A percentile compares a stretch with the other conserved stretches of the same genome.
These are phyloP conservation scores for Thalassiosira exigua DNA, from an alignment of 352 stramenopile species.

Conservation along the genomic window DNA sequence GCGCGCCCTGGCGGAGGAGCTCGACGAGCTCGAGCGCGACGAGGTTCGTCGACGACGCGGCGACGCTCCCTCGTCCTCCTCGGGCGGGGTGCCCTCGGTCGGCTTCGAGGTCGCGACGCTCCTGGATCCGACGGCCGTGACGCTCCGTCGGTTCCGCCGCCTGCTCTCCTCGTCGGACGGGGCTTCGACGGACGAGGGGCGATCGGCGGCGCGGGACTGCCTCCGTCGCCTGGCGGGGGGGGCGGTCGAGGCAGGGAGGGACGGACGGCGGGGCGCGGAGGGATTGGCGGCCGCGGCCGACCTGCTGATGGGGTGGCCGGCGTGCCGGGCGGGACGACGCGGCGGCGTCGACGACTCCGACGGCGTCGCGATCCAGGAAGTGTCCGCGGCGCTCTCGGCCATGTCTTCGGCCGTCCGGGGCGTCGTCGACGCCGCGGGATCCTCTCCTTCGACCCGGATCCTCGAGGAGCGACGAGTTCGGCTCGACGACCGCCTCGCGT, in stretches of 20 bases:
- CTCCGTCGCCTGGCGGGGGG: constrained; percentile 46
- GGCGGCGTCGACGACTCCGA: neutral
- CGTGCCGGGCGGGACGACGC: constrained; percentile 13
- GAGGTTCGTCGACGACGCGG: neutral
- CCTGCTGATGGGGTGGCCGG: constrained; percentile 59
- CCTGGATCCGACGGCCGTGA: constrained; percentile 51
- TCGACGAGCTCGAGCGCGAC: neutral
- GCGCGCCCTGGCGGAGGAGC: constrained; percentile 14
- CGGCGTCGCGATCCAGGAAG: constrained; percentile 41
- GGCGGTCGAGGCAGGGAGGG: constrained; percentile 37
- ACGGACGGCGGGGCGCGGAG: constrained; percentile 33
- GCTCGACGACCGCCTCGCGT: constrained; percentile 55
- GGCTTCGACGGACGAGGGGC: constrained; percentile 13
- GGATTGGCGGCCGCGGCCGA: constrained; percentile 56
- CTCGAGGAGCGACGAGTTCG: constrained; percentile 49
- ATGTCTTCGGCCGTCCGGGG: constrained; percentile 46
- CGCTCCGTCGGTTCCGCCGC: constrained; percentile 55
- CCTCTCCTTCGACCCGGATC: constrained; percentile 20
- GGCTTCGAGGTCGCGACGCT: constrained; percentile 13
- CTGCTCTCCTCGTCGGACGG: constrained; percentile 34
- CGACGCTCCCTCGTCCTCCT: neutral
- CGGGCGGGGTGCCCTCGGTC: neutral
- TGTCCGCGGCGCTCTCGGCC: constrained; percentile 51
- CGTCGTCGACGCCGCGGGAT: constrained; percentile 34
- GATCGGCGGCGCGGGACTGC: constrained; percentile 54